A percentile compares a stretch with the other conserved stretches of the same genome.
Evolutionary conservation across 306 rosid genomes (phyloP).

Genomic region (Adenanthera pavonina): DNA sequence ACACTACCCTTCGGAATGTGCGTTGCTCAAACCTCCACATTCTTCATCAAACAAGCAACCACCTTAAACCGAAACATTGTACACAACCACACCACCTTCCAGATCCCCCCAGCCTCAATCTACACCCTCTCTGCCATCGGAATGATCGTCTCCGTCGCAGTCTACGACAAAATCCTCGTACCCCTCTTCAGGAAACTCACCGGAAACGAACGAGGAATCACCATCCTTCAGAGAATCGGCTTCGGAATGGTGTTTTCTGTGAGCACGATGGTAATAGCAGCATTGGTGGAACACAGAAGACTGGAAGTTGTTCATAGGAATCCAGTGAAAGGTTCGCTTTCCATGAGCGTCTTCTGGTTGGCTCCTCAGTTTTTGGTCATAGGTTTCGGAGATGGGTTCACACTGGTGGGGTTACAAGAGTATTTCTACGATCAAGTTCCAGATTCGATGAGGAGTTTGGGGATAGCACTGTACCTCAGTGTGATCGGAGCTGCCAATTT

Average conservation of each 20-base stretch:
- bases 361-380: slow-evolving; percentile 78
- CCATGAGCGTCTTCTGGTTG: slow-evolving; percentile 85
- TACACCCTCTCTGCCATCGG: slow-evolving; percentile 67
- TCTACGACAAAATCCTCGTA: slow-evolving; percentile 75
- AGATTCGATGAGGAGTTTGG: slow-evolving; percentile 91
- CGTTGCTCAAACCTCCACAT: slow-evolving; percentile 79
- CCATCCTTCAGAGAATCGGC: slow-evolving; percentile 85
- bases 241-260: slow-evolving; percentile 77
- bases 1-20: slow-evolving; percentile 75
- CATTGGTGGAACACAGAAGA: slow-evolving; percentile 66
- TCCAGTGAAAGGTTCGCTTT: slow-evolving; percentile 41
- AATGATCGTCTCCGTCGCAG: slow-evolving; percentile 70
- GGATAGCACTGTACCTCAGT: slow-evolving; percentile 78
- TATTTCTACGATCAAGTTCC: slow-evolving; percentile 93
- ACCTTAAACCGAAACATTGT: slow-evolving; percentile 56
- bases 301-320: slow-evolving; percentile 44
- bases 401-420: slow-evolving; percentile 88
- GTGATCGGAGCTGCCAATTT: slow-evolving; percentile 83
- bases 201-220: slow-evolving; percentile 82
- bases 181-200: slow-evolving; percentile 65
- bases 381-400: slow-evolving; percentile 87
- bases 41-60: slow-evolving; percentile 80
- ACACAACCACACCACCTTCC: slow-evolving; percentile 37
- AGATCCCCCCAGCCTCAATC: slow-evolving; percentile 81
- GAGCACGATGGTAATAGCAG: slow-evolving; percentile 66